Evolutionary conservation across 2,329 filamentous ascomycete species (phyloP), one percentile per base, ranked within the genome.

Genomic region (Fusarium brevicatenulatum): DNA sequence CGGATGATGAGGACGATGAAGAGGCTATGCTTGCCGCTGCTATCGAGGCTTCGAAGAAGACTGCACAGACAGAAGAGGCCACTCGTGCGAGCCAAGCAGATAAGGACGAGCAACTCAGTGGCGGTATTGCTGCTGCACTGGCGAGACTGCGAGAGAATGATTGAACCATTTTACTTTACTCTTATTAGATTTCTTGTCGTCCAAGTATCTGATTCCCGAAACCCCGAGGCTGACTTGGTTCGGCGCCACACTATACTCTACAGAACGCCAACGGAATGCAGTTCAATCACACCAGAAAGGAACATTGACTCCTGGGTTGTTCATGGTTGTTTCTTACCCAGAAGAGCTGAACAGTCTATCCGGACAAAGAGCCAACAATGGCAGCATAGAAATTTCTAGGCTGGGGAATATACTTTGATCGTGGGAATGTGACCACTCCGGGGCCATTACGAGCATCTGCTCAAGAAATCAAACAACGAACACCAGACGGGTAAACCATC

Each of bases 111-210:
- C 80, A 85, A 37, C 80, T 92, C 9, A 86, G 85, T 67, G 88
- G 85, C 50, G 89, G 90, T 5, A 81, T 92, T 52, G 89, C 90
- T 50, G 89, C 88, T 37, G 90, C 90, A 21, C 77, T 92, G 68
- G 89, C 89, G 12, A 90, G 83, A 71, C 79, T 92, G 30, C 83
- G 89, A 62, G 83, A 90, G 61, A 74, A 72, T 19, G 78, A 76
- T 50, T 81, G 69, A 75, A 18, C 16, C 19, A 16, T 2, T 12
- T 15, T 16, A n/a, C 8, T 49, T 43, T 9, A 19, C 7, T 55
- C 40, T 11, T 15, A 23, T 32, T 18, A 36, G 9, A 19, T 4
- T 12, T 16, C 25, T 42, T 10, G 11, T 11, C 7, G n/a, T 23
- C 16, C n/a, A 28, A 46, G 18, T 10, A 10, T 19, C n/a, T 5